A percentile compares a stretch with the other conserved stretches of the same genome.
Conservation (phyloP, 2,329 filamentous ascomycete genomes). For the Myriangium duriaei region DNA sequence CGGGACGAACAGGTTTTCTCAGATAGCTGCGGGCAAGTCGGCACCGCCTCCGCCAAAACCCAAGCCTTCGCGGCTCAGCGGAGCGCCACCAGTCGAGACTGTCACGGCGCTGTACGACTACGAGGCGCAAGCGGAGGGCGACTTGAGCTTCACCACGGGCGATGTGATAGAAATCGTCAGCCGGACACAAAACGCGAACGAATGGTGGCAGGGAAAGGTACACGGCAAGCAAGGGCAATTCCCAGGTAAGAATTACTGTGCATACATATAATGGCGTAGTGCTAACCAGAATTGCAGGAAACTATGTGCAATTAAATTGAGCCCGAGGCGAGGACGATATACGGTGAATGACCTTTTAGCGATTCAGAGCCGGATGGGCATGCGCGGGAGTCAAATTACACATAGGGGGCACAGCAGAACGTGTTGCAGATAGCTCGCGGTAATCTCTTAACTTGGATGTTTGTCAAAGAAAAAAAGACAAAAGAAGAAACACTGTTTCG, state of each 20-base stretch:
- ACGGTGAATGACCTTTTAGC: constrained; percentile 7
- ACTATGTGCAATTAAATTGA: constrained; percentile 35
- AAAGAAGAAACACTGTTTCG: too few relatives aligned
- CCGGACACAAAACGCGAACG: constrained; percentile 80
- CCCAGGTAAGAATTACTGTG: constrained; percentile 73
- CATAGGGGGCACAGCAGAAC: too few relatives aligned
- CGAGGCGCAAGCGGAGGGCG: constrained; percentile 86
- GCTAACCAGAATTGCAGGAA: constrained; percentile 21
- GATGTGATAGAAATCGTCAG: constrained; percentile 81
- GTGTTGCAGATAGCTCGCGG: neutral
- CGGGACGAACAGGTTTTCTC: constrained; percentile 28
- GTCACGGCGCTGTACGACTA: constrained; percentile 93
- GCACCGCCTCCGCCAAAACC: constrained; percentile 40
- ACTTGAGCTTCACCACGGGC: constrained; percentile 78
- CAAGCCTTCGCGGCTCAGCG: constrained; percentile 60
- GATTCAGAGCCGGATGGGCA: constrained; percentile 7
- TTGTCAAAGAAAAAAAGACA: too few relatives aligned
- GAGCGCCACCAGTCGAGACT: constrained; percentile 53
- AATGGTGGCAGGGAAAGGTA: constrained; percentile 89
- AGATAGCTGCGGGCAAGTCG: constrained; percentile 32
- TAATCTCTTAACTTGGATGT: neutral
- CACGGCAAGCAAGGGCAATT: constrained; percentile 80
- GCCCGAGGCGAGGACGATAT: neutral
- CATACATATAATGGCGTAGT: constrained; percentile 4
- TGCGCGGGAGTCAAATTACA: neutral